Conservation (phyloP, 1,139 yeast genomes). For the Scheffersomyces titani region DNA sequence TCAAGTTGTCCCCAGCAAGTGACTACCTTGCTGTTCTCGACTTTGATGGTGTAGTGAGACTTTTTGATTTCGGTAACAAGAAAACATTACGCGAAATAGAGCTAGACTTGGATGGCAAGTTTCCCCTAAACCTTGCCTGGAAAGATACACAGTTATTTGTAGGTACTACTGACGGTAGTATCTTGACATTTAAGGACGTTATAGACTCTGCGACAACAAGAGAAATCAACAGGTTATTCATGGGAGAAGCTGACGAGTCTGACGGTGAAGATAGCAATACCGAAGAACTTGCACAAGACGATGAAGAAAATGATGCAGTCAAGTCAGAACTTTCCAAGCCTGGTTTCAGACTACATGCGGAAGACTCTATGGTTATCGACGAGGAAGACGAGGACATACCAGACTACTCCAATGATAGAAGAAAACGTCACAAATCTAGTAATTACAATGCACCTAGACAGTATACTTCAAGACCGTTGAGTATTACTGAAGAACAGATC, state of each 20-base stretch:
- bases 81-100: slow-evolving; percentile 20
- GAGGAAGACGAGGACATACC: slow-evolving; percentile 26
- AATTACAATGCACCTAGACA: slow-evolving; percentile 11
- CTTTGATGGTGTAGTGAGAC: slow-evolving; percentile 45
- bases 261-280: slow-evolving; percentile 24
- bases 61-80: slow-evolving; percentile 52
- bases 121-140: slow-evolving; percentile 27
- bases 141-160: slow-evolving; percentile 26
- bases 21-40: slow-evolving; percentile 58
- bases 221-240: slow-evolving; percentile 19
- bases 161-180: slow-evolving; percentile 61
- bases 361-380: slow-evolving; percentile 40
- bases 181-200: slow-evolving; percentile 37
- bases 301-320: slow-evolving; percentile 12
- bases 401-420: slow-evolving; percentile 19
- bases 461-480: slow-evolving; percentile 3
- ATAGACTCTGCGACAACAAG: slow-evolving; percentile 16
- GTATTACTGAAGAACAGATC: slow-evolving; percentile 9
- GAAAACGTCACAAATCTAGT: slow-evolving; percentile 30
- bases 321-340: background rate
- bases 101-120: slow-evolving; percentile 10
- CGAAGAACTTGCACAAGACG: slow-evolving; percentile 21
- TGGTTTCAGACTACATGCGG: slow-evolving; percentile 21
- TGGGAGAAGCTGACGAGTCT: slow-evolving; percentile 32
- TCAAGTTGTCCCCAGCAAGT: slow-evolving; percentile 64